Base-by-base conservation (phyloP, 208 protist genomes). In the Balamuthia mandrillaris region DNA sequence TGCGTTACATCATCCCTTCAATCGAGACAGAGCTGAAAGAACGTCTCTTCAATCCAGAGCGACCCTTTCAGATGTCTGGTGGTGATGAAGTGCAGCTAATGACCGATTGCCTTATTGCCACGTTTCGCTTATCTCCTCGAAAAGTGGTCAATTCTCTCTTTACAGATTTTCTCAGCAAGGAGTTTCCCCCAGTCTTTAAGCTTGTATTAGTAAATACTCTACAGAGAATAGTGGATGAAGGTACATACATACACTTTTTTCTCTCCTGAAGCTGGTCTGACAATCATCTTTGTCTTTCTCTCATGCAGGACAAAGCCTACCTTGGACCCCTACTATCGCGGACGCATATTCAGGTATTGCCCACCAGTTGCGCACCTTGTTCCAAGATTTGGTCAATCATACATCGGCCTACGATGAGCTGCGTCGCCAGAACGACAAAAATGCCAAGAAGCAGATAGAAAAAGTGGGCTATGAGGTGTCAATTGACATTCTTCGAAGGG, bases 1-100 rank as follows among this genome's bases (percentile, higher is more conserved):
- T 90, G 16, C 86, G 88, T 51, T 89, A 87, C 70, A 81, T 86
- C 24, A 82, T 90, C 1, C 87, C 88, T 12, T 45, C 52, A n/a
- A 88, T 89, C n/a, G 84, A 89, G 39, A 56, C 47, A 3, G 87
- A 88, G 39, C 47, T 89, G 33, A 88, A 87, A 24, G 85, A 86
- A 39, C 35, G 82, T 21, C 56, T 88, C 18, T 88, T 88, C 37
- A 63, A 83, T 42, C 81, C 82, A 9, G 51, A 86, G 1, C 21
- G 14, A 4, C 37, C 45, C 45, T 49, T 79, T 49, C 21, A 56
- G 44, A 42, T 18, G 16, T 35, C 39, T 33, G 82, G 47, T 31
- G 56, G 60, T 2, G 70, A 89, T 10, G 87, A 87, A 27, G 27
- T 89, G 21, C 82, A 87, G 0, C 21, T 89, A 3, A 87, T 89